Evolutionary conservation across 73 alveolate genomes (phyloP), one percentile per base, ranked within the genome.

Genomic region (Durusdinium trenchii): DNA sequence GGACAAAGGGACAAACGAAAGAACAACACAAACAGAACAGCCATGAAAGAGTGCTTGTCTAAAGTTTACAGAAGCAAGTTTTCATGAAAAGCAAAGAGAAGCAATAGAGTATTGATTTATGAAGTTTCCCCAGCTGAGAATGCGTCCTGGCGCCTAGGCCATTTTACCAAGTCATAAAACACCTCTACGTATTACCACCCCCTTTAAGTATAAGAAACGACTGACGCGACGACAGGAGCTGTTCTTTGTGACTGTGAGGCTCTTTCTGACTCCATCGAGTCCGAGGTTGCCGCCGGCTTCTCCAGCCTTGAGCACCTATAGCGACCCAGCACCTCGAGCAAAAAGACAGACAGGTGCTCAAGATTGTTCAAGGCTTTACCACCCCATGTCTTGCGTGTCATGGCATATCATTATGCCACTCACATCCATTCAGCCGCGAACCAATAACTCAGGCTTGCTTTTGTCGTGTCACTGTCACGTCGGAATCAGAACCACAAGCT

Each of bases 261-360:
- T 86, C 46, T 48, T 60, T 5, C 64, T 62, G 20, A 36, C n/a
- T 50, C 84, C 98, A 9, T 67, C 98, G 26, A 61, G 87, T 38
- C 98, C 98, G 3, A 71, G 98, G n/a, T 40, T 91, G 45, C 89
- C 98, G 32, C 98, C 98, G n/a, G 98, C 98, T 16, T 91, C 98
- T 9, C 98, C 98, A 0, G 98, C 98, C 14, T 46, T 76, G 46
- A 91, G 89, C 38, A 42, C 78, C 18, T 67, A n/a, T 46, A 91
- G 98, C 45, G 96, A 89, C 40, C 86, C 75, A 30, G 96, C 86
- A 35, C 73, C 96, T 50, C 42, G 61, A 30, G 28, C 47, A 38
- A 42, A 78, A 75, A 12, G 12, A 57, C 69, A 12, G 69, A 16
- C 69, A 57, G n/a, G n/a, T 57, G 69, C 69, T 16, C 32, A 23